Percentiles rank a stretch among this genome's conserved stretches.
These are phyloP conservation scores for Yamadazyma akitaensis DNA, from an alignment of 805 yeast species.

Conservation along the genomic window DNA sequence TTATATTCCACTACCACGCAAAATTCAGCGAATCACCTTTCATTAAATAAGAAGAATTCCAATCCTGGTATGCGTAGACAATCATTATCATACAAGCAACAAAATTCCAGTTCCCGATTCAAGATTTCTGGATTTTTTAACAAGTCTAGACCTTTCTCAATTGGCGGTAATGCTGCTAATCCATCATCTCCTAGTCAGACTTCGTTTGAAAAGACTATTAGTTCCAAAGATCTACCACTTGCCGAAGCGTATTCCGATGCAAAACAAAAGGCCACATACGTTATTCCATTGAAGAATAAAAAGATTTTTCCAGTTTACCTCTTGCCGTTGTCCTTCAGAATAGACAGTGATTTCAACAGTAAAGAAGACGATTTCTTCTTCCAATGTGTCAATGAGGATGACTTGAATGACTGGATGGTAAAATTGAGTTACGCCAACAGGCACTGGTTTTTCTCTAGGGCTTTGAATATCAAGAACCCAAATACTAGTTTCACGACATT, in stretches of 20 bases:
- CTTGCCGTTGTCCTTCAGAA: conserved; percentile 46
- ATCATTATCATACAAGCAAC: conserved; percentile 36
- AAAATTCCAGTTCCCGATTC: conserved; percentile 37
- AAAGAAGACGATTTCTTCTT: conserved; percentile 51
- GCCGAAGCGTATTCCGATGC: conserved; percentile 37
- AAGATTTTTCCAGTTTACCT: conserved; percentile 53
- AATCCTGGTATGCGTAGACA: conserved; percentile 32
- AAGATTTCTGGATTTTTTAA: conserved; percentile 57
- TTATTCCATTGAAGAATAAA: conserved; percentile 44
- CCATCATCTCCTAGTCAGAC: not conserved
- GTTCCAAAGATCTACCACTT: conserved; percentile 59
- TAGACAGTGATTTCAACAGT: conserved; percentile 38
- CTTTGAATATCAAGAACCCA: conserved; percentile 20
- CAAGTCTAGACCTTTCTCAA: conserved; percentile 55
- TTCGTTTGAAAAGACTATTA: conserved; percentile 40
- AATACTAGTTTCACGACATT: conserved; percentile 45
- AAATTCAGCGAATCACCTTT: not conserved
- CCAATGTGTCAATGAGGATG: conserved; percentile 62
- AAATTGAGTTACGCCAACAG: conserved; percentile 45
- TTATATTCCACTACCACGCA: not conserved
- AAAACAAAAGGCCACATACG: conserved; percentile 49
- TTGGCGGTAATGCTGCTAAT: conserved; percentile 8
- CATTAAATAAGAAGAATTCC: conserved; percentile 28
- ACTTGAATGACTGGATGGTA: conserved; percentile 72
- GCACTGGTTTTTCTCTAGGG: conserved; percentile 54